A percentile compares a stretch with the other conserved stretches of the same genome.
These are phyloP conservation scores for Agaricus blazei DNA, from an alignment of 768 basidiomycete species.

Conservation along the genomic window DNA sequence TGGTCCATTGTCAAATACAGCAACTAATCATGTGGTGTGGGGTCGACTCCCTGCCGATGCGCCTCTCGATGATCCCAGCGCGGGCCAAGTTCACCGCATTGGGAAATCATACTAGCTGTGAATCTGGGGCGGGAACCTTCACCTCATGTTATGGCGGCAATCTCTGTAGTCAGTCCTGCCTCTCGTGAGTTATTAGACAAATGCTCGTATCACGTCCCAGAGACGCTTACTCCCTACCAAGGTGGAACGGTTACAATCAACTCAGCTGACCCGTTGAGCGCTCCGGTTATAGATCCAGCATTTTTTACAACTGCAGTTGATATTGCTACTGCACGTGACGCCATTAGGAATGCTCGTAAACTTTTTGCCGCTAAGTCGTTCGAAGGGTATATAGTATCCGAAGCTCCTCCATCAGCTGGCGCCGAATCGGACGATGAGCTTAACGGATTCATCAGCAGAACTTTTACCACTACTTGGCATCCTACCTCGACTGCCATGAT, in stretches of 20 bases:
- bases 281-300: slow-evolving; percentile 9
- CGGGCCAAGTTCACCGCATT: slow-evolving; percentile 18
- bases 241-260: slow-evolving; percentile 10
- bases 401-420: neutral
- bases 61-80: slow-evolving; percentile 15
- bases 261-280: slow-evolving; percentile 11
- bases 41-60: slow-evolving; percentile 14
- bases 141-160: too few species aligned
- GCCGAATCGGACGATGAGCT: neutral
- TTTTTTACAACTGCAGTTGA: slow-evolving; percentile 13
- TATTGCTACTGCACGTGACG: slow-evolving; percentile 14
- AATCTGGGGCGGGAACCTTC: neutral
- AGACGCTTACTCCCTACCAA: neutral
- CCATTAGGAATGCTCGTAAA: neutral
- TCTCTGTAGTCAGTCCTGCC: slow-evolving; percentile 9
- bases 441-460: slow-evolving; percentile 3
- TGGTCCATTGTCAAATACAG: slow-evolving; percentile 11
- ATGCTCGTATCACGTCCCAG: too few species aligned
- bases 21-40: slow-evolving; percentile 16
- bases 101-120: slow-evolving; percentile 12
- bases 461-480: neutral
- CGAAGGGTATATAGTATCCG: neutral
- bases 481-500: slow-evolving; percentile 8
- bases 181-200: slow-evolving; percentile 4
- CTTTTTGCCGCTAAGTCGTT: slow-evolving; percentile 6